These are phyloP conservation scores for Dictyostelium capitatum DNA, from an alignment of 78 protist species.

Conservation along the genomic window DNA sequence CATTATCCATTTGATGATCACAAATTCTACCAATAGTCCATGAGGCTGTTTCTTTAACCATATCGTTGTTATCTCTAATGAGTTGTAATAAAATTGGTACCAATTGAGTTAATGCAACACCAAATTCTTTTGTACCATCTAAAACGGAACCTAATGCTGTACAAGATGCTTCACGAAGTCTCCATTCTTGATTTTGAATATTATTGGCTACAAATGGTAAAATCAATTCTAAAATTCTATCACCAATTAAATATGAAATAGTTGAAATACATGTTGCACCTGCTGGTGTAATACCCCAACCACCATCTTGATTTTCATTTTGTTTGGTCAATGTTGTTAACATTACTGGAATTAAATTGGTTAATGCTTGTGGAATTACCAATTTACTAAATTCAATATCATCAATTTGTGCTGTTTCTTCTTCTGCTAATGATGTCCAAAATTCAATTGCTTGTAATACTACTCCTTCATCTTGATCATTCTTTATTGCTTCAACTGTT, in stretches of 20 bases:
- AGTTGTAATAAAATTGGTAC: conserved; percentile 23
- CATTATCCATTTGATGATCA: conserved; percentile 60
- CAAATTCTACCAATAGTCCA: conserved; percentile 94
- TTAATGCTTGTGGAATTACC: conserved; percentile 58
- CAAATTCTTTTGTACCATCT: conserved; percentile 43
- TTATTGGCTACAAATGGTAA: conserved; percentile 86
- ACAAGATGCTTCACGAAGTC: conserved; percentile 87
- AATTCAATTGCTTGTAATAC: conserved; percentile 95
- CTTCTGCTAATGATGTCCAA: conserved; percentile 96
- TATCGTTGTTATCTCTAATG: conserved; percentile 49
- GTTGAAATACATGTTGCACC: conserved; percentile 90
- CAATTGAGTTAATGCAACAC: background rate
- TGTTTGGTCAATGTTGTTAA: conserved; percentile 80
- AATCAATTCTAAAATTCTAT: conserved; percentile 80
- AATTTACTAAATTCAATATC: background rate
- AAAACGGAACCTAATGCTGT: conserved; percentile 89
- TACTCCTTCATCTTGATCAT: conserved; percentile 84
- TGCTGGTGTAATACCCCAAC: conserved; percentile 90
- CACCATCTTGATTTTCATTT: conserved; percentile 88
- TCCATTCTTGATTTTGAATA: conserved; percentile 83
- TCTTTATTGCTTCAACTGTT: conserved; percentile 77
- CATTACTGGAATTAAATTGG: conserved; percentile 77
- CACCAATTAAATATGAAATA: conserved; percentile 74
- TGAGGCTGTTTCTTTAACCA: conserved; percentile 91
- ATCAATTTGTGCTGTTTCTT: conserved; percentile 80